Percentiles rank a stretch among this genome's conserved stretches.
phyloP scores from a whole-genome alignment of 2,329 filamentous ascomycete species.

The Penicillium sp. region DNA sequence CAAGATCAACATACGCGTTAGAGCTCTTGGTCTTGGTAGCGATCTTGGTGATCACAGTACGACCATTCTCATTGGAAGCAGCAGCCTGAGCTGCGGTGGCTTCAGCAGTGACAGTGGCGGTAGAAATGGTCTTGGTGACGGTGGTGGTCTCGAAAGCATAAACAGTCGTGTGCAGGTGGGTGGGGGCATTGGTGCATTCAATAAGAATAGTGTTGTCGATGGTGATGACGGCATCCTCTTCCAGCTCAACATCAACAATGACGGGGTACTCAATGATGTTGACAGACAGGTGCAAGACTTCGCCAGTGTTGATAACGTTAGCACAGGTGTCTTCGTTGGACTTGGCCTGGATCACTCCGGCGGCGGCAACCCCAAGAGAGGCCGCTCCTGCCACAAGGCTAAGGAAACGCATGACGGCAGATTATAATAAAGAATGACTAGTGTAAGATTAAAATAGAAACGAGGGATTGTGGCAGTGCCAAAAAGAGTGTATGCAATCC shows the following conservation, averaged over 20 bases:
- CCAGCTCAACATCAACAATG: slow-evolving; percentile 4
- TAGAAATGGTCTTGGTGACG: slow-evolving; percentile 8
- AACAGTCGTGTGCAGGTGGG: slow-evolving; percentile 7
- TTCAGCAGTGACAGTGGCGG: background rate
- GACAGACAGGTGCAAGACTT: slow-evolving; percentile 4
- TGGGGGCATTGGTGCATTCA: slow-evolving; percentile 7
- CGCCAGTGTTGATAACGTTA: slow-evolving; percentile 2
- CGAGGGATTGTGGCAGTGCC: background rate
- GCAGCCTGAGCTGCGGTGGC: background rate
- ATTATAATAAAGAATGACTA: background rate
- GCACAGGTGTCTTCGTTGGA: slow-evolving; percentile 1
- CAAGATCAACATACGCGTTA: background rate
- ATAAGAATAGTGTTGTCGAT: slow-evolving; percentile 7
- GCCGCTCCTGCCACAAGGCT: background rate
- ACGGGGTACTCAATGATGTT: slow-evolving; percentile 7
- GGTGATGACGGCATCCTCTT: slow-evolving; percentile 5
- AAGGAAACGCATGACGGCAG: background rate
- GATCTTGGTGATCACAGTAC: background rate
- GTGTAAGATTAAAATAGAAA: background rate
- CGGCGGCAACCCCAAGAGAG: background rate
- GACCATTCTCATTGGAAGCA: background rate
- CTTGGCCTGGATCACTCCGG: background rate
- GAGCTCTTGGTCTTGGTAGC: background rate
- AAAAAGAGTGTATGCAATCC: background rate
- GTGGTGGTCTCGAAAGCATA: slow-evolving; percentile 1